Conservation (phyloP, 805 yeast species). For the Wickerhamiella azyma region DNA sequence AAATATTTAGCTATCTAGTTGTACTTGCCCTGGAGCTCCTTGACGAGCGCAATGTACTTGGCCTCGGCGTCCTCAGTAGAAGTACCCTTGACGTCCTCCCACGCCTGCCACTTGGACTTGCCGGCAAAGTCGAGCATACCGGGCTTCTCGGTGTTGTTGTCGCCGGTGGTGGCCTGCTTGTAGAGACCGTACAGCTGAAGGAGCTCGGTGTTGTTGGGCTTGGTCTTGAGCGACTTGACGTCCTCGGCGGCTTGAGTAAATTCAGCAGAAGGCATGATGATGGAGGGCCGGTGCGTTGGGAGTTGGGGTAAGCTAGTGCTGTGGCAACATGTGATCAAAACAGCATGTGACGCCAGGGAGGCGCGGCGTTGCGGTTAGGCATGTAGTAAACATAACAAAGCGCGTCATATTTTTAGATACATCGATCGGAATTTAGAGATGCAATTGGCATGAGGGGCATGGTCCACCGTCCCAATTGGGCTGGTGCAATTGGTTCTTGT, state of each 20-base stretch:
- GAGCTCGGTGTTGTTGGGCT: constrained; percentile 79
- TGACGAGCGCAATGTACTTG: constrained; percentile 34
- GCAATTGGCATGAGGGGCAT: too few species aligned
- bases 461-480: too few species aligned
- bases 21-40: constrained; percentile 20
- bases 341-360: too few species aligned
- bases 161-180: constrained; percentile 97
- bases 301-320: too few species aligned
- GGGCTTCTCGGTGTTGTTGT: constrained; percentile 76
- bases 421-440: too few species aligned
- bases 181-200: constrained; percentile 77
- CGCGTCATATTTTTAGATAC: too few species aligned
- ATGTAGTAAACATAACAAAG: too few species aligned
- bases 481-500: too few species aligned
- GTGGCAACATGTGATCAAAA: neutral
- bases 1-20: neutral
- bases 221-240: constrained; percentile 34
- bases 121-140: constrained; percentile 88
- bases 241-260: constrained; percentile 38
- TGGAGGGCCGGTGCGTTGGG: neutral
- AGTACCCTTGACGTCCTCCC: constrained; percentile 75
- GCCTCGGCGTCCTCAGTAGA: constrained; percentile 83
- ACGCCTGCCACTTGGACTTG: constrained; percentile 95
- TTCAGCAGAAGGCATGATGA: constrained; percentile 27
- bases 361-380: too few species aligned